Conservation (phyloP, 768 basidiomycete species). For the Dioszegia hungarica region DNA sequence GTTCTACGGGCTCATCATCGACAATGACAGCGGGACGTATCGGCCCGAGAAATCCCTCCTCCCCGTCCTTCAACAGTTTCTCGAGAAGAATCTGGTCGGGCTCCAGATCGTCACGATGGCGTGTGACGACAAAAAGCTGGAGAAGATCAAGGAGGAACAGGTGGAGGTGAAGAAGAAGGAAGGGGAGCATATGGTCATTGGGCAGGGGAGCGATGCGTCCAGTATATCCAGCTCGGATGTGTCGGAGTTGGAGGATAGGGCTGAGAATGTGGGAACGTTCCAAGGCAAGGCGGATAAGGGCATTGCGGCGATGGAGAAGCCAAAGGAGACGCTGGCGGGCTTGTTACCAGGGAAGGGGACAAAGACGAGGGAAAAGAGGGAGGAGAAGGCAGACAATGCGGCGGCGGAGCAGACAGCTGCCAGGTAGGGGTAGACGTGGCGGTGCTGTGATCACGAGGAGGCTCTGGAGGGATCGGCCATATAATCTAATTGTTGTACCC, state of each 20-base stretch:
- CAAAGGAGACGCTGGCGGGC: constrained; percentile 7
- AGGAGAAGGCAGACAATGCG: constrained; percentile 11
- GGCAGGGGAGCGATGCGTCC: constrained; percentile 28
- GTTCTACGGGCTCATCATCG: constrained; percentile 77
- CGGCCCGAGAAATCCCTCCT: constrained; percentile 64
- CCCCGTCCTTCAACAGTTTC: constrained; percentile 58
- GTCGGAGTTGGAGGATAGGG: constrained; percentile 28
- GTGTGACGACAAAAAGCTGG: constrained; percentile 51
- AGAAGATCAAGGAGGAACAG: constrained; percentile 49
- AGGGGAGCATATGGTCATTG: constrained; percentile 35
- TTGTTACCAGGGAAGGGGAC: constrained; percentile 1
- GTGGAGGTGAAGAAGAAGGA: constrained; percentile 46
- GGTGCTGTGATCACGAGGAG: not conserved
- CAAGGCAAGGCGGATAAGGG: constrained; percentile 16
- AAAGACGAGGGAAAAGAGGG: constrained; percentile 11
- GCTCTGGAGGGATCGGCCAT: too few relatives aligned
- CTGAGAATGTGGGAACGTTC: not conserved
- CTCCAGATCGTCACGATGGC: constrained; percentile 56
- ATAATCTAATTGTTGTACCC: too few relatives aligned
- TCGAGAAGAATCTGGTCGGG: constrained; percentile 71
- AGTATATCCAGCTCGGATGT: constrained; percentile 40
- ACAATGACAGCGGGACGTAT: constrained; percentile 75
- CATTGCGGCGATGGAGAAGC: constrained; percentile 18
- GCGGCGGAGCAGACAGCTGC: too few relatives aligned
- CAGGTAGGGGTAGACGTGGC: not conserved